Percentiles rank a stretch among this genome's conserved stretches.
These are phyloP conservation scores for Ceratocystis ficicola DNA, from an alignment of 2,329 filamentous ascomycete genomes.

Conservation along the genomic window DNA sequence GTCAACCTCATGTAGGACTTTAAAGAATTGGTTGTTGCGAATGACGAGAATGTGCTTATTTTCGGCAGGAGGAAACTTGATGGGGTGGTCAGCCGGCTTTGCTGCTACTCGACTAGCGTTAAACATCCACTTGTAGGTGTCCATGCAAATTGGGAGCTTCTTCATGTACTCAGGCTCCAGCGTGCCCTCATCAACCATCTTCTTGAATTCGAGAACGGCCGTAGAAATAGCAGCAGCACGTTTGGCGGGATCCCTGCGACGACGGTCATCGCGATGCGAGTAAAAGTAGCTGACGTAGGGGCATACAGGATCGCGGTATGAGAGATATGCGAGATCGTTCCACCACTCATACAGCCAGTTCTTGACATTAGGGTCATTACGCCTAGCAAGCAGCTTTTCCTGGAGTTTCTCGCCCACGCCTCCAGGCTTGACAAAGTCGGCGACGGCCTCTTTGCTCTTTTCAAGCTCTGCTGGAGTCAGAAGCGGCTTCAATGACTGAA, in stretches of 20 bases:
- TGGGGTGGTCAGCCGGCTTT: slow-evolving; percentile 66
- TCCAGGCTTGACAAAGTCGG: slow-evolving; percentile 79
- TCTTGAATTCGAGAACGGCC: slow-evolving; percentile 84
- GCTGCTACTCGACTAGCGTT: slow-evolving; percentile 79
- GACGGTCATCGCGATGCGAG: slow-evolving; percentile 87
- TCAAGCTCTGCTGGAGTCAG: slow-evolving; percentile 57
- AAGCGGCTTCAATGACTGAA: slow-evolving; percentile 67
- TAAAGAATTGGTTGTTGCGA: slow-evolving; percentile 97
- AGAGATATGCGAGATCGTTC: slow-evolving; percentile 88
- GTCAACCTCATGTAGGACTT: slow-evolving; percentile 67
- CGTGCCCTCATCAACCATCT: slow-evolving; percentile 66
- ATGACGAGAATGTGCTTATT: slow-evolving; percentile 83
- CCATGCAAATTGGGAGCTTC: slow-evolving; percentile 94
- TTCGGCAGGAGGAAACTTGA: slow-evolving; percentile 62
- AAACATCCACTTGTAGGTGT: slow-evolving; percentile 98
- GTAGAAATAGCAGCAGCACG: slow-evolving; percentile 83
- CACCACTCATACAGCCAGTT: slow-evolving; percentile 99
- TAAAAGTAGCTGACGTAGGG: slow-evolving; percentile 99
- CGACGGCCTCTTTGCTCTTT: slow-evolving; percentile 66
- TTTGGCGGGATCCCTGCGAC: slow-evolving; percentile 76
- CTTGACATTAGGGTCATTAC: slow-evolving; percentile 66
- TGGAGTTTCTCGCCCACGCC: slow-evolving; percentile 74
- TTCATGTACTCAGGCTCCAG: slow-evolving; percentile 99
- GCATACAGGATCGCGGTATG: slow-evolving; percentile 87
- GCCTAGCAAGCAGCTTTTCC: slow-evolving; percentile 68